phyloP scores from a whole-genome alignment of 2,329 filamentous ascomycete species.

The Venturia oleaginea region DNA sequence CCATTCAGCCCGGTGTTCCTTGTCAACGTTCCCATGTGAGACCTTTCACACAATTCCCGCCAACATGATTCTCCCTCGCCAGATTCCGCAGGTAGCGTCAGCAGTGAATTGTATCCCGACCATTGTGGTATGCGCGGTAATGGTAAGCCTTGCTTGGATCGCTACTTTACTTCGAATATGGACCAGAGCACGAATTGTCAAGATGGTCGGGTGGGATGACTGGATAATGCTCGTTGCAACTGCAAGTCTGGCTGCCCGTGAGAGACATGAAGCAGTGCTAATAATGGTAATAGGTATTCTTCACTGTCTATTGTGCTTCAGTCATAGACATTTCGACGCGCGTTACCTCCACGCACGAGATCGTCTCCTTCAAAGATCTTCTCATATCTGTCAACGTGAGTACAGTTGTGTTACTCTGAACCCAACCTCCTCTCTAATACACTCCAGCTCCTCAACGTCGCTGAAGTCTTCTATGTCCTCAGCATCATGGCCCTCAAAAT shows the following conservation, averaged over 20 bases:
- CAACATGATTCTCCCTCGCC: neutral
- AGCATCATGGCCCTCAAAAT: conserved; percentile 35
- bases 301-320: neutral
- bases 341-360: neutral
- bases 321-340: conserved; percentile 2
- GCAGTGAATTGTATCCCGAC: conserved; percentile 5
- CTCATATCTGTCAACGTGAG: neutral
- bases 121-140: conserved; percentile 1
- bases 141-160: neutral
- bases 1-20: neutral
- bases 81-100: neutral
- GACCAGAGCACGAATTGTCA: neutral
- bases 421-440: neutral
- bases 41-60: neutral
- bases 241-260: neutral
- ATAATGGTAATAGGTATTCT: neutral
- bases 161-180: neutral
- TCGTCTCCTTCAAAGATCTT: conserved; percentile 1
- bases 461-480: conserved; percentile 31
- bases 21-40: neutral
- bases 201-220: conserved; percentile 6
- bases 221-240: conserved; percentile 5
- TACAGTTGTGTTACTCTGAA: neutral
- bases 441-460: conserved; percentile 16
- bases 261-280: neutral